A percentile compares a stretch with the other conserved stretches of the same genome.
phyloP scores from a whole-genome alignment of 176 grass and related monocot genomes.

The Cymbopogon citratus region DNA sequence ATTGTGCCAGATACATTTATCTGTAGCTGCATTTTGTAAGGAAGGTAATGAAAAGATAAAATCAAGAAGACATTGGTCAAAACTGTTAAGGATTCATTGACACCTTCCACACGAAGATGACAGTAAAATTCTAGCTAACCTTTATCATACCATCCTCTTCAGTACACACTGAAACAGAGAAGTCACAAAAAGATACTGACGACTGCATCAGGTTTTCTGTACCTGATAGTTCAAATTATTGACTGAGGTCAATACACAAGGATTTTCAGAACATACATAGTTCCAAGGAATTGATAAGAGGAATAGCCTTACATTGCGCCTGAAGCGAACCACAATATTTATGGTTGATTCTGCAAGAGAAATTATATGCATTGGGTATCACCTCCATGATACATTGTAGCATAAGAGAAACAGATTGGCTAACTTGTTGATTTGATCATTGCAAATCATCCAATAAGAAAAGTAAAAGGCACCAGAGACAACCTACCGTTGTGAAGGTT shows the following conservation, averaged over 20 bases:
- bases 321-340: conserved; percentile 27
- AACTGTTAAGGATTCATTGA: not conserved
- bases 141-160: conserved; percentile 45
- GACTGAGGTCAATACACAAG: not conserved
- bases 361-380: not conserved
- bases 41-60: conserved; percentile 21
- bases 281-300: conserved; percentile 17
- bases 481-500: conserved; percentile 26
- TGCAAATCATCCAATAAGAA: not conserved
- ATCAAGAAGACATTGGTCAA: conserved; percentile 1
- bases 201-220: conserved; percentile 9
- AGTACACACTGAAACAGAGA: conserved; percentile 26
- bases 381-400: not conserved
- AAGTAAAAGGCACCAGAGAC: not conserved
- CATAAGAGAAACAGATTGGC: not conserved
- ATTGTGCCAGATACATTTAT: conserved; percentile 34
- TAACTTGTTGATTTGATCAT: not conserved
- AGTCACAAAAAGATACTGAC: conserved; percentile 17
- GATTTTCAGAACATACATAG: not conserved
- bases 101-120: not conserved
- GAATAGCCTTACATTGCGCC: conserved; percentile 24
- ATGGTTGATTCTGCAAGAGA: conserved; percentile 25
- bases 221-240: conserved; percentile 28
- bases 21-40: conserved; percentile 42
- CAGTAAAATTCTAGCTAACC: conserved; percentile 33